Base-by-base conservation (phyloP, 163 green algal genomes). In the Picocystis sp. region DNA sequence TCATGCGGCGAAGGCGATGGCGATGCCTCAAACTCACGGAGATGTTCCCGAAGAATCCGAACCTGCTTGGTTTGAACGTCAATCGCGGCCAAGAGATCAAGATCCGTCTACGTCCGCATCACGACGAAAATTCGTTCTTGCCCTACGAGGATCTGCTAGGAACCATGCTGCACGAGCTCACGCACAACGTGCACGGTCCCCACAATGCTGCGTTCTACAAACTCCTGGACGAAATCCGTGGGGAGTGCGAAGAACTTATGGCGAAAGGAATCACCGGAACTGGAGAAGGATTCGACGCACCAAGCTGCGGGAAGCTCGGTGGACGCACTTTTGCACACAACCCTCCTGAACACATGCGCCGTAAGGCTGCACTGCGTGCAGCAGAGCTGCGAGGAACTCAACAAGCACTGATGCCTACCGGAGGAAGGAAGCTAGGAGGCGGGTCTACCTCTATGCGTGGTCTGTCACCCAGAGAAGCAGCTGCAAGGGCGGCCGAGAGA, bases 91-190 rank as follows among this genome's bases (percentile, higher is more conserved):
- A 33, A 11, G 62, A 82, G 53, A 79, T 82, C 35, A 64, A 64
- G 47, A 57, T 94, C 1, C 73, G 83, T 2, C 65, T 94, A 57
- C 65, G 85, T 9, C 70, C 53, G 1, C 52, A 63, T 0, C 47
- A 57, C 10, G 48, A 55, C 22, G 44, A 66, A 0, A 50, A 47
- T n/a, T 45, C 24, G 2, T 92, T 94, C 56, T 70, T 77, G 17
- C 66, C 64, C 1, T 89, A 79, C 45, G 76, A 93, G 21, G 48
- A 71, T 43, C 42, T 94, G 5, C 53, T 94, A 22, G 78, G 73
- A 19, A 94, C 83, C 3, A 87, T 94, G 81, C 74, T 94, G 45
- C 85, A 94, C 55, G 85, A 94, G 67, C 75, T 92, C 25, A 64
- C 57, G 2, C 80, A 90, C 66, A 90, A 78, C 49, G 63, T 74